Conservation (phyloP, 306 rosid species). For the Gastrolobium bilobum region DNA sequence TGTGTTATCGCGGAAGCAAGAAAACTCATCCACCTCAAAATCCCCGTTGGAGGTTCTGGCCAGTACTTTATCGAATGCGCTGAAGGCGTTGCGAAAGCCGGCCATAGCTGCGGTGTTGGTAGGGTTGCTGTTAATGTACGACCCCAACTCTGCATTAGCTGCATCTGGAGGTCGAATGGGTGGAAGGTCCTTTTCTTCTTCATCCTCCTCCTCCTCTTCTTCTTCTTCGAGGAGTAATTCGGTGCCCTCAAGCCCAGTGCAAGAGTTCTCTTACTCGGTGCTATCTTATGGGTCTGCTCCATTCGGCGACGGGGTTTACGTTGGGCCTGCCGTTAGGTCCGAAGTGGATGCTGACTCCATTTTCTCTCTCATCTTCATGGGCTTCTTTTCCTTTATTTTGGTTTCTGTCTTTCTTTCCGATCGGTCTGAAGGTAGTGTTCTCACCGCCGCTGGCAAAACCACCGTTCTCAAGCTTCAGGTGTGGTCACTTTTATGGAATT, state of each 20-base stretch:
- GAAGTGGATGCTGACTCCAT: conserved; percentile 96
- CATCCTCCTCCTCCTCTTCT: neutral
- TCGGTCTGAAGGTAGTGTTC: conserved; percentile 79
- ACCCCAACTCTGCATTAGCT: conserved; percentile 72
- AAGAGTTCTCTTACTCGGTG: conserved; percentile 68
- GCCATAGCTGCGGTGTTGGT: conserved; percentile 69
- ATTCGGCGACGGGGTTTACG: conserved; percentile 73
- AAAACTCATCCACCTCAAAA: neutral
- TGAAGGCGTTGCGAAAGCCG: conserved; percentile 76
- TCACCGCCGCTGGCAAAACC: conserved; percentile 78
- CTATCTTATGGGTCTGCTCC: conserved; percentile 91
- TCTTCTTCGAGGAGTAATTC: conserved; percentile 87
- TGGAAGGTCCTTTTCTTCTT: conserved; percentile 75
- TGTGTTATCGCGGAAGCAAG: conserved; percentile 22
- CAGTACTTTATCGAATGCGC: conserved; percentile 36
- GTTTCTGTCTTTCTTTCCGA: conserved; percentile 95
- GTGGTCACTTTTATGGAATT: neutral
- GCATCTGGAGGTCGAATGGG: conserved; percentile 96
- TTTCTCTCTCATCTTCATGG: conserved; percentile 70
- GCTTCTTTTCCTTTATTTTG: conserved; percentile 86
- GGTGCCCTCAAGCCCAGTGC: conserved; percentile 54
- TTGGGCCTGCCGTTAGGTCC: conserved; percentile 85
- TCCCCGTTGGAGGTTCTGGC: conserved; percentile 57
- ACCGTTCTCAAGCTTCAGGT: conserved; percentile 95
- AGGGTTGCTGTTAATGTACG: conserved; percentile 72